Percentiles rank a stretch among this genome's conserved stretches.
These are phyloP conservation scores for Hymenoscyphus fructigenus DNA, from an alignment of 2,329 filamentous ascomycete genomes.

Conservation along the genomic window DNA sequence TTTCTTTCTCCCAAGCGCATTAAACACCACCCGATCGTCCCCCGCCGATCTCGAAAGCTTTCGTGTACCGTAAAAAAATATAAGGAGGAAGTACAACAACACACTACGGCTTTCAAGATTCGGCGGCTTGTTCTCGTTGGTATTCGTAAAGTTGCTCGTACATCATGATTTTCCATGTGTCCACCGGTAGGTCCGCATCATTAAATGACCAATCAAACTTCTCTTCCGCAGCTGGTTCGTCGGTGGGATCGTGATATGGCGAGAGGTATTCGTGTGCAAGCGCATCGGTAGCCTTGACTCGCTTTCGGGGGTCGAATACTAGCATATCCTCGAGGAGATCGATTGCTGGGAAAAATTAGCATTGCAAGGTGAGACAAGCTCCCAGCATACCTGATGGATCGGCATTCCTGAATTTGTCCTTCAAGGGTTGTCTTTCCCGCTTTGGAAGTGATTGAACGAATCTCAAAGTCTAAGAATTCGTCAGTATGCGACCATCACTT, in stretches of 20 bases:
- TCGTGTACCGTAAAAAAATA: slow-evolving; percentile 11
- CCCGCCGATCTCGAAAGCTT: slow-evolving; percentile 8
- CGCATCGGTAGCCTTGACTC: slow-evolving; percentile 82
- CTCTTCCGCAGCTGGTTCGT: slow-evolving; percentile 92
- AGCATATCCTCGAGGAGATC: slow-evolving; percentile 96
- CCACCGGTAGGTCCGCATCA: slow-evolving; percentile 92
- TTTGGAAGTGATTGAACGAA: slow-evolving; percentile 98
- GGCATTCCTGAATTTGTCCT: slow-evolving; percentile 91
- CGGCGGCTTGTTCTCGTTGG: slow-evolving; percentile 24
- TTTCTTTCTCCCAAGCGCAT: slow-evolving; percentile 12
- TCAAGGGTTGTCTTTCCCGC: slow-evolving; percentile 83
- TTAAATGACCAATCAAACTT: slow-evolving; percentile 99
- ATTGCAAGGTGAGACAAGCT: slow-evolving; percentile 3
- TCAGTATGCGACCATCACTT: slow-evolving; percentile 30
- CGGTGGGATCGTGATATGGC: slow-evolving; percentile 95
- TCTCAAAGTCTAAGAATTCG: slow-evolving; percentile 69
- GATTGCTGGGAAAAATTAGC: slow-evolving; percentile 61
- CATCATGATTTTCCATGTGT: slow-evolving; percentile 99
- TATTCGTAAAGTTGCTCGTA: slow-evolving; percentile 50
- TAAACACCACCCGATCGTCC: slow-evolving; percentile 2
- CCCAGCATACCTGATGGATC: slow-evolving; percentile 69
- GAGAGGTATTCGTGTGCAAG: slow-evolving; percentile 90
- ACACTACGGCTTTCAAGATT: slow-evolving; percentile 27
- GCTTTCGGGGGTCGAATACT: slow-evolving; percentile 96
- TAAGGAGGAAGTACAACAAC: slow-evolving; percentile 13